Conservation (phyloP, 441 rosid species). For the Mallotus japonicus region DNA sequence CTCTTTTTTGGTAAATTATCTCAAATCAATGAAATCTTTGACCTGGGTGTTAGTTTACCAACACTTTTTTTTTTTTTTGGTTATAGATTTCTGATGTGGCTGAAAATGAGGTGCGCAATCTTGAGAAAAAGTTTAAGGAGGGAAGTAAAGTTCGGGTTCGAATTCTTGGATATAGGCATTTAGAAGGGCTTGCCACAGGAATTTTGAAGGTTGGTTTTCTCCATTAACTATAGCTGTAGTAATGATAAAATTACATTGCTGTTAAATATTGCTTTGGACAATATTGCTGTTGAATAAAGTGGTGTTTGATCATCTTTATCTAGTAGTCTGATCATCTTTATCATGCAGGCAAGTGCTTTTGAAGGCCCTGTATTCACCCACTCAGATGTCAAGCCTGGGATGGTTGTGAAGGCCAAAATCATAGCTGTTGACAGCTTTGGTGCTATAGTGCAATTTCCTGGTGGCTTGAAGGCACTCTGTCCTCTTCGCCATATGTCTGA, state of each 20-base stretch:
- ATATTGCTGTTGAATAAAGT: slow-evolving; percentile 2
- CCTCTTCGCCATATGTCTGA: slow-evolving; percentile 98
- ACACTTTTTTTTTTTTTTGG: slow-evolving; percentile 13
- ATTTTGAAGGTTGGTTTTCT: slow-evolving; percentile 67
- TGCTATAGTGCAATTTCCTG: slow-evolving; percentile 96
- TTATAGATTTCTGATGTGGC: slow-evolving; percentile 77
- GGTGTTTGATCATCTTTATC: background rate
- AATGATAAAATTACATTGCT: background rate
- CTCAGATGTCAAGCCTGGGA: slow-evolving; percentile 97
- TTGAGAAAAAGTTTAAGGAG: slow-evolving; percentile 82
- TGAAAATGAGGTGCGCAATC: slow-evolving; percentile 75
- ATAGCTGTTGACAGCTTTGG: slow-evolving; percentile 80
- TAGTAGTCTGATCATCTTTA: background rate
- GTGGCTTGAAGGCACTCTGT: slow-evolving; percentile 97
- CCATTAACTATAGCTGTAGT: background rate
- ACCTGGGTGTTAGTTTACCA: slow-evolving; percentile 27
- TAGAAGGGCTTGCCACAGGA: slow-evolving; percentile 95
- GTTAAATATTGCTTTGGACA: background rate
- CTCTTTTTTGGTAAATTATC: slow-evolving; percentile 16
- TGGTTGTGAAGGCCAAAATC: slow-evolving; percentile 83
- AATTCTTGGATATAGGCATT: slow-evolving; percentile 73
- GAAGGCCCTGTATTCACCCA: slow-evolving; percentile 91
- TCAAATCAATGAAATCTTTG: slow-evolving; percentile 14
- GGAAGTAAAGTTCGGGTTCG: slow-evolving; percentile 84
- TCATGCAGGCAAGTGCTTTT: slow-evolving; percentile 86